These are phyloP conservation scores for Pelargonium cotyledonis DNA, from an alignment of 441 rosid genomes.

Conservation along the genomic window DNA sequence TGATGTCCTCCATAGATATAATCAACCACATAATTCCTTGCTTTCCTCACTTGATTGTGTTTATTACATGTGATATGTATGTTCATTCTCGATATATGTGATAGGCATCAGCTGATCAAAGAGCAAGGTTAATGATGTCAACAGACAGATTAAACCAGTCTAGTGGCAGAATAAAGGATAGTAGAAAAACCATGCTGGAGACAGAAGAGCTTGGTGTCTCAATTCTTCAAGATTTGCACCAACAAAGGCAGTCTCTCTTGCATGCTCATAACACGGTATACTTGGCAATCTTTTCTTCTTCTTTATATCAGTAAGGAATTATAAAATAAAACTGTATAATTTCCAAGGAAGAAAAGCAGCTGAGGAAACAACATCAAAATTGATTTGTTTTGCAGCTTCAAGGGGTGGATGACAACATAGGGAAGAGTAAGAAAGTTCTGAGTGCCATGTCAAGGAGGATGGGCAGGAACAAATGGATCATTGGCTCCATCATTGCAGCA, in stretches of 20 bases:
- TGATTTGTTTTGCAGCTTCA: conserved; percentile 49
- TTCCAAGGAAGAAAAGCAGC: too few relatives aligned
- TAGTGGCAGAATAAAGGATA: conserved; percentile 68
- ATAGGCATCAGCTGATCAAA: conserved; percentile 92
- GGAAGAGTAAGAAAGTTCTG: conserved; percentile 83
- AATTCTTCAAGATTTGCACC: conserved; percentile 84
- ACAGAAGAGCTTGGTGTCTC: conserved; percentile 98
- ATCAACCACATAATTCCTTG: neutral
- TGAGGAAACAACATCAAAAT: too few relatives aligned
- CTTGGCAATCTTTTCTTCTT: neutral
- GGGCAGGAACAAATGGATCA: conserved; percentile 82
- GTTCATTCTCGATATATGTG: neutral
- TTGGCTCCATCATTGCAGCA: conserved; percentile 46
- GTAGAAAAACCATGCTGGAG: conserved; percentile 89
- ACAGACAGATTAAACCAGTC: conserved; percentile 65
- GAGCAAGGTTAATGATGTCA: conserved; percentile 70
- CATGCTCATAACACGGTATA: conserved; percentile 65
- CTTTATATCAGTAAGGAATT: too few relatives aligned
- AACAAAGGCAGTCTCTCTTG: conserved; percentile 81
- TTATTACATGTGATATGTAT: neutral
- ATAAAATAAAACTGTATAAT: too few relatives aligned
- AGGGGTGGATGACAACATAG: conserved; percentile 82
- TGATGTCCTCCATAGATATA: neutral
- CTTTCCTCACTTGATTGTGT: neutral
- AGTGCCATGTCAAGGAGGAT: conserved; percentile 66